These are phyloP conservation scores for Pyricularia pennisetigena DNA, from an alignment of 2,329 filamentous ascomycete species.

Conservation along the genomic window DNA sequence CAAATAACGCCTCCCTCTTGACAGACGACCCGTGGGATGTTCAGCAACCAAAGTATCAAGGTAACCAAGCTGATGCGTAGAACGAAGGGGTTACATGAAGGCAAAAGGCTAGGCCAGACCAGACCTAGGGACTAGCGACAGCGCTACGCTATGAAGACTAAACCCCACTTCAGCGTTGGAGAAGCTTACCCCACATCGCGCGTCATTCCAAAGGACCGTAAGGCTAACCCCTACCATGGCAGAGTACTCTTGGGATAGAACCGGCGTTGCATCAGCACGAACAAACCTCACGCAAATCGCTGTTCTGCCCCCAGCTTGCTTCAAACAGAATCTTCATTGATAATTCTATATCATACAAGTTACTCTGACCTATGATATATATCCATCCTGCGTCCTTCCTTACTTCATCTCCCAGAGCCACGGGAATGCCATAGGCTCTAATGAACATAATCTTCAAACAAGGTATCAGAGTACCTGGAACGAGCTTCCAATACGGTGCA, in stretches of 20 bases:
- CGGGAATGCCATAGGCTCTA: not conserved
- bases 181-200: not conserved
- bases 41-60: not conserved
- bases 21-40: not conserved
- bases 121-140: not conserved
- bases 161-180: not conserved
- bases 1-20: not conserved
- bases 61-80: not conserved
- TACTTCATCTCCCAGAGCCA: not conserved
- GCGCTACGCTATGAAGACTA: not conserved
- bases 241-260: no score
- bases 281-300: not conserved
- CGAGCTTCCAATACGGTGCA: not conserved
- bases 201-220: not conserved
- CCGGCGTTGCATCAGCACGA: not conserved
- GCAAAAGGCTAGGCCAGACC: not conserved
- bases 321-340: not conserved
- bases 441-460: not conserved
- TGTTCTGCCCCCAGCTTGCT: not conserved
- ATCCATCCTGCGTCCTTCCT: not conserved
- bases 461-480: not conserved
- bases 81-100: not conserved
- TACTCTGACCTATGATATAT: not conserved
- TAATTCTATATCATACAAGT: not conserved
- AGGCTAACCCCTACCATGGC: not conserved